These are phyloP conservation scores for Dothistroma pini DNA, from an alignment of 2,329 filamentous ascomycete species.

Conservation along the genomic window DNA sequence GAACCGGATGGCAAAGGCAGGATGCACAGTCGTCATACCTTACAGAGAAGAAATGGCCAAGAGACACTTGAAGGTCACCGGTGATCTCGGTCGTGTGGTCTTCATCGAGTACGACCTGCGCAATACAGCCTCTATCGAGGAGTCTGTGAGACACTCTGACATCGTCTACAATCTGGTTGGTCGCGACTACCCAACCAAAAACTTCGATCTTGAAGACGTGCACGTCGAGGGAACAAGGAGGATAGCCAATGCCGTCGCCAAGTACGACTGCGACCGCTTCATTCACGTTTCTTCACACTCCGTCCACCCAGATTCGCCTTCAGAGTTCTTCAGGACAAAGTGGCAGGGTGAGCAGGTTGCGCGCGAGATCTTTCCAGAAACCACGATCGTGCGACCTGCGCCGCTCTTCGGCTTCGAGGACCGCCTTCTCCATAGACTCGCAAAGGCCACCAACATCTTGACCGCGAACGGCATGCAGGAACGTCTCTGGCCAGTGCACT, in stretches of 20 bases:
- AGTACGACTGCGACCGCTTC: constrained; percentile 96
- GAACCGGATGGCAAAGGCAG: constrained; percentile 85
- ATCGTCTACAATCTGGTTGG: constrained; percentile 96
- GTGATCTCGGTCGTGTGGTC: constrained; percentile 83
- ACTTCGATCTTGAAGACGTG: constrained; percentile 89
- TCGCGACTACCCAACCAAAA: constrained; percentile 96
- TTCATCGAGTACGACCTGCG: constrained; percentile 94
- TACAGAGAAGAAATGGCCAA: constrained; percentile 98
- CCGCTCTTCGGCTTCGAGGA: constrained; percentile 96
- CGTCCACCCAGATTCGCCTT: constrained; percentile 71
- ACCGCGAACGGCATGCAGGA: constrained; percentile 93
- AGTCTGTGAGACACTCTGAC: constrained; percentile 94
- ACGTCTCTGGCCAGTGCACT: constrained; percentile 86
- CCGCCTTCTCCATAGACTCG: constrained; percentile 80
- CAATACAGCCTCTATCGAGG: constrained; percentile 93
- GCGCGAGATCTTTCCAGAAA: constrained; percentile 89
- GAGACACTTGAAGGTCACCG: constrained; percentile 92
- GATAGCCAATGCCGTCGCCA: constrained; percentile 89
- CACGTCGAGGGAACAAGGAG: constrained; percentile 89
- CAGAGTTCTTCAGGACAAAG: constrained; percentile 91
- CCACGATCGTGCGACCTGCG: constrained; percentile 90
- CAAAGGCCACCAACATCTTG: constrained; percentile 73
- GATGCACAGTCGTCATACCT: constrained; percentile 90
- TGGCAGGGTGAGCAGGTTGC: constrained; percentile 77
- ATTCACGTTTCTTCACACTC: constrained; percentile 97